These are phyloP conservation scores for Diaporthe citrichinensis DNA, from an alignment of 2,329 filamentous ascomycete genomes.

Conservation along the genomic window DNA sequence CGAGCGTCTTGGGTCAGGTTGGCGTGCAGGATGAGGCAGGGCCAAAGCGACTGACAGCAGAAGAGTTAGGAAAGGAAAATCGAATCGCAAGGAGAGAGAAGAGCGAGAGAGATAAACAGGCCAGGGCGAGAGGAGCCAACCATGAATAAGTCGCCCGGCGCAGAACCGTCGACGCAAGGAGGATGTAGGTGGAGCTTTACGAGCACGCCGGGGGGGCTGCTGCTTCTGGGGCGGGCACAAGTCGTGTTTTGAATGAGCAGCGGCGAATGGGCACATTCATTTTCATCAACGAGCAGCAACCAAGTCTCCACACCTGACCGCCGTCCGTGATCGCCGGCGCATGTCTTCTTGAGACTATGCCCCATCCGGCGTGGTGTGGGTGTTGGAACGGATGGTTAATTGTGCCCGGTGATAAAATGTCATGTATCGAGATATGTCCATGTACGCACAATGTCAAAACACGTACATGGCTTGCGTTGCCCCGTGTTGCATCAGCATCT, in stretches of 20 bases:
- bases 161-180: constrained; percentile 19
- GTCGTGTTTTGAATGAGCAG: constrained; percentile 33
- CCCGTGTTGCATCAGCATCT: neutral
- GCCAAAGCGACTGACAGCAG: neutral
- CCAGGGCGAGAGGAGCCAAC: constrained; percentile 8
- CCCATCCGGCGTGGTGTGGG: constrained; percentile 18
- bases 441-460: neutral
- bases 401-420: neutral
- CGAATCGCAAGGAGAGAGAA: neutral
- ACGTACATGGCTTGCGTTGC: constrained; percentile 1
- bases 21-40: neutral
- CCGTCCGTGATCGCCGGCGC: constrained; percentile 30
- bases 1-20: constrained; percentile 18
- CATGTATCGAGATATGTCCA: constrained; percentile 14
- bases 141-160: constrained; percentile 20
- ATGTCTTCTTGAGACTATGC: neutral
- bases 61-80: neutral
- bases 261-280: neutral
- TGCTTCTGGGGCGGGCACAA: neutral
- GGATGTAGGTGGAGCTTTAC: constrained; percentile 27
- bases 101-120: neutral
- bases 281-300: neutral
- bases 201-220: neutral
- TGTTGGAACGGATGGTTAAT: constrained; percentile 9
- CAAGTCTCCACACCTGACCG: constrained; percentile 30